Base-by-base conservation (phyloP, 768 basidiomycete species). In the Podaxis sp. region DNA sequence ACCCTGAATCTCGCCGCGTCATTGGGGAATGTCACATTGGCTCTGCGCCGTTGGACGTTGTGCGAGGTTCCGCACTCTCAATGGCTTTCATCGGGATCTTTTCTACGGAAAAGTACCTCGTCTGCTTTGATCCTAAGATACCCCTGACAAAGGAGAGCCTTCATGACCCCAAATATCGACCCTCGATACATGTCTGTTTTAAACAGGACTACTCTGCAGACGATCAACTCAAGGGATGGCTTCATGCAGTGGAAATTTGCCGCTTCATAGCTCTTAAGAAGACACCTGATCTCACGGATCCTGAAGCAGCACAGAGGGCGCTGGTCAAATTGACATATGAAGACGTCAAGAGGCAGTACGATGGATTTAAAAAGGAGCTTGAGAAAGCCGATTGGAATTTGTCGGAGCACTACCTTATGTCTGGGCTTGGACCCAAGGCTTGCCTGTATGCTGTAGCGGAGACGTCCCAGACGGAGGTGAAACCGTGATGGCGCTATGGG, bases 201-300 rank as follows among this genome's bases (percentile, higher is more conserved):
- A 87, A 82, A 64, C 80, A 83, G 30, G 80, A 80, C 5, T 81
- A 85, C 59, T 68, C 70, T 24, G 60, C 76, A 3, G 64, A 69
- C 13, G 85, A 87, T 68, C 82, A 84, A 63, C 75, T 87, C 41
- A 81, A 81, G 60, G 86, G 83, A 2, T 89, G 88, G 87, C 64
- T 76, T 8, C 77, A 79, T 56, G 81, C 79, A 4, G 66, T 62
- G 44, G 61, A 62, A 50, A 26, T 62, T 24, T 62, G 55, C 44
- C 61, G 61, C 10, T 17, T 36, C 15, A 48, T 62, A 17, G 36
- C 48, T n/a, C 48, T 48, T n/a, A 40, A 28, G 24, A 26, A 50
- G 36, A 33, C 20, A 28, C 55, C 36, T 13, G 37, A n/a, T 2
- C 28, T 46, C 22, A 17, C 30, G 4, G 54, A 50, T 38, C 20